These are phyloP conservation scores for Pleurotus pulmonarius DNA, from an alignment of 768 basidiomycete genomes.

Conservation along the genomic window DNA sequence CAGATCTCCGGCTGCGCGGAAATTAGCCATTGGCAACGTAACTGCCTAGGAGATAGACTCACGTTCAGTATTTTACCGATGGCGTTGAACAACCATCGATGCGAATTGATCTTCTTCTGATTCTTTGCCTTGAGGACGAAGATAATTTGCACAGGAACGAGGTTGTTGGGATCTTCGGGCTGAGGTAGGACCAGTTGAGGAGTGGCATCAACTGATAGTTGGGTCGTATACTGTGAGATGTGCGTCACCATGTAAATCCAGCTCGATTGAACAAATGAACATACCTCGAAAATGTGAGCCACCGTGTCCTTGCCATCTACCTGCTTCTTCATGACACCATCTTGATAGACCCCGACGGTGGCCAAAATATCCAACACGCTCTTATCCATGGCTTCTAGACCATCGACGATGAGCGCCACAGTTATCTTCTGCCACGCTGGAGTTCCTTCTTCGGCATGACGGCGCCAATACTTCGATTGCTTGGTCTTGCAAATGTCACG, in stretches of 20 bases:
- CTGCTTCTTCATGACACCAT: conserved; percentile 93
- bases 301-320: conserved; percentile 85
- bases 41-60: conserved; percentile 16
- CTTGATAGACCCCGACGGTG: conserved; percentile 90
- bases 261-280: conserved; percentile 1
- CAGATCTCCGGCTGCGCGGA: conserved; percentile 76
- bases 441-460: conserved; percentile 75
- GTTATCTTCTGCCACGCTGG: conserved; percentile 91
- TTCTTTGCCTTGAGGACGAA: conserved; percentile 91
- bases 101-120: conserved; percentile 94
- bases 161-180: conserved; percentile 84
- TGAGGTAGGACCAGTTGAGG: conserved; percentile 91
- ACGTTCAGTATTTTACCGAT: conserved; percentile 80
- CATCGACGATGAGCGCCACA: conserved; percentile 89
- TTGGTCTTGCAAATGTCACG: conserved; percentile 97
- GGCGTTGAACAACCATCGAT: conserved; percentile 95
- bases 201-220: conserved; percentile 87
- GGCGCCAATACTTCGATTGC: conserved; percentile 88
- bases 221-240: conserved; percentile 80
- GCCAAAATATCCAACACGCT: conserved; percentile 85
- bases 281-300: conserved; percentile 93
- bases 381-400: conserved; percentile 95
- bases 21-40: neutral
- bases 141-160: conserved; percentile 91
- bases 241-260: conserved; percentile 1